Base-by-base conservation (phyloP, 2,329 filamentous ascomycete species). In the Fusarium nurragi region DNA sequence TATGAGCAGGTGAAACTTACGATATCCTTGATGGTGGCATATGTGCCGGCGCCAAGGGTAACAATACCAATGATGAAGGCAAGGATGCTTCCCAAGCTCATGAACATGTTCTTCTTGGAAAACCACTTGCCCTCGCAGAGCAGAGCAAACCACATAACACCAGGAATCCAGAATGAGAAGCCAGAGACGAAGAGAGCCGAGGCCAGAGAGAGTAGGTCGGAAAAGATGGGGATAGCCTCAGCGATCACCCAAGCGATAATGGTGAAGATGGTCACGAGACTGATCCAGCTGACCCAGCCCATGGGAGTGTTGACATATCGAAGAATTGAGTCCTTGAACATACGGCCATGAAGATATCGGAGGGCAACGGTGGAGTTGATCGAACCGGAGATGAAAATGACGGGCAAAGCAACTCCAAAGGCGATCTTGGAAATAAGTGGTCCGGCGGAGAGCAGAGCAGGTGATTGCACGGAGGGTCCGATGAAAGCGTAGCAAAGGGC, bases 401-500 rank as follows among this genome's bases (percentile, higher is more conserved):
- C 71, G 6, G 90, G 90, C 3, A 90, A 78, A 0, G 88, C 90
- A 60, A 92, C 77, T 28, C 88, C 89, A 69, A 90, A 92, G 2
- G 88, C 88, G 16, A 92, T 77, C 71, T 90, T 90, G 32, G 85
- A 84, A n/a, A 91, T 76, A 1, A 83, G 65, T 5, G 78, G 77
- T 4, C 85, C 83, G 8, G 89, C 87, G 1, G 88, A 90, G 4
- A 90, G 84, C 7, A 93, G 81, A 0, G 90, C 89, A 0, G 90
- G 90, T 0, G 87, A 88, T 48, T 82, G 75, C 18, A 93, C 89
- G 0, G 81, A 76, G 5, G 79, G 77, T 18, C 90, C 90, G 10
- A 87, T 87, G 65, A 87, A 93, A 51, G 84, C 83, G 78, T 93
- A 93, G 69, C 92, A 85, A 8, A 92, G 79, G 5, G 86, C 82